Percentiles rank a stretch among this genome's conserved stretches.
Evolutionary conservation across 2,329 filamentous ascomycete genomes (phyloP).

Genomic region (Colletotrichum agaves): DNA sequence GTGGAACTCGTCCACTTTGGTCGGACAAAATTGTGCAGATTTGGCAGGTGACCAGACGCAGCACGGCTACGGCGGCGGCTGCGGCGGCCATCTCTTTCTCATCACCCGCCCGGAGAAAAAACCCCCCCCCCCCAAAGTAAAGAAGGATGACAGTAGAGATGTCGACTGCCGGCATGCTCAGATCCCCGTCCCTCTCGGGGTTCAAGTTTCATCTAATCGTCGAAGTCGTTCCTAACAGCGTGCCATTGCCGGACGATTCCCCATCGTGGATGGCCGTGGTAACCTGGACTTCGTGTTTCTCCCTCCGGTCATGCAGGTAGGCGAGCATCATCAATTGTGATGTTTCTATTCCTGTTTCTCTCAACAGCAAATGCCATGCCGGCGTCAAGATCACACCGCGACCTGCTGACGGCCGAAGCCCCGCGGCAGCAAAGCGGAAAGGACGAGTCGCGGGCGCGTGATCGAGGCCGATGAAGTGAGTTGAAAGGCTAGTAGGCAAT

Average conservation of each 20-base stretch:
- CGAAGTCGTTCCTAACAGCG: constrained; percentile 33
- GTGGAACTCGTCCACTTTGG: constrained; percentile 29
- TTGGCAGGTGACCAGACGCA: constrained; percentile 27
- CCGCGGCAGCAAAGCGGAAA: constrained; percentile 17
- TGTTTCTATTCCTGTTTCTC: constrained; percentile 36
- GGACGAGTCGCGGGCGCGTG: neutral
- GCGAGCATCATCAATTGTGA: constrained; percentile 20
- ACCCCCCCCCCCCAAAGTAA: no score
- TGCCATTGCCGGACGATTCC: constrained; percentile 34
- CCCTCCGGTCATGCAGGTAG: constrained; percentile 18
- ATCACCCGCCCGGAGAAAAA: constrained; percentile 20
- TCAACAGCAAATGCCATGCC: constrained; percentile 9
- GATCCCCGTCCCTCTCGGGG: constrained; percentile 29
- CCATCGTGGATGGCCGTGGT: constrained; percentile 12
- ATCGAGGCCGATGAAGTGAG: constrained; percentile 8
- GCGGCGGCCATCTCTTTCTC: constrained; percentile 21
- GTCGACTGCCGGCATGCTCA: constrained; percentile 34
- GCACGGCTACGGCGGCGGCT: constrained; percentile 21
- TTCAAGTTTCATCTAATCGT: constrained; percentile 36
- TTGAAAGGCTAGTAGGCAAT: constrained; percentile 32
- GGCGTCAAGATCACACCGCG: constrained; percentile 24
- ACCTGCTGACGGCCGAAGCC: constrained; percentile 25
- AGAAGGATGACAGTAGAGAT: neutral
- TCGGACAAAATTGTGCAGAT: constrained; percentile 33
- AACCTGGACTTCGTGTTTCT: constrained; percentile 27